These are phyloP conservation scores for Cyclotella kingstonii DNA, from an alignment of 108 stramenopile species.

Conservation along the genomic window DNA sequence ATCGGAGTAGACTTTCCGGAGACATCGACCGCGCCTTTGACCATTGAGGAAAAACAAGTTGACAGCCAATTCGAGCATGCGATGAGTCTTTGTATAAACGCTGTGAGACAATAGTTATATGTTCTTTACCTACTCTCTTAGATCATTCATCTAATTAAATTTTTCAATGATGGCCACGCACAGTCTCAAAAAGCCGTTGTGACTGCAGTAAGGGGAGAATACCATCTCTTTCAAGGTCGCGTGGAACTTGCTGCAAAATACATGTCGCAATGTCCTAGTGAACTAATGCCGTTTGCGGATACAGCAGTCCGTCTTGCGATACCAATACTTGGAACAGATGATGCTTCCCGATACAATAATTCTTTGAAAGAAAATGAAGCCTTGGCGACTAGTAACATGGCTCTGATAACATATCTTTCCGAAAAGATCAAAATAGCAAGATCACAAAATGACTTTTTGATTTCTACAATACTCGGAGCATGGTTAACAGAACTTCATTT, in stretches of 20 bases:
- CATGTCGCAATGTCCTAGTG: slow-evolving; percentile 74
- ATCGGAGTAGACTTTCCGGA: not conserved
- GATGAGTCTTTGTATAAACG: slow-evolving; percentile 70
- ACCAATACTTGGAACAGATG: slow-evolving; percentile 59
- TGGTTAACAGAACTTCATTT: slow-evolving; percentile 84
- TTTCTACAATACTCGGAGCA: slow-evolving; percentile 82
- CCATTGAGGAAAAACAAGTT: slow-evolving; percentile 69
- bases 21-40: slow-evolving; percentile 15
- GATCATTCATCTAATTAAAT: not conserved
- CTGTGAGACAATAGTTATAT: slow-evolving; percentile 14
- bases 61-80: slow-evolving; percentile 82
- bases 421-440: slow-evolving; percentile 78
- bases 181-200: slow-evolving; percentile 81
- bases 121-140: not conserved
- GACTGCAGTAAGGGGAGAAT: slow-evolving; percentile 75
- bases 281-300: slow-evolving; percentile 77
- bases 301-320: slow-evolving; percentile 71
- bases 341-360: slow-evolving; percentile 40
- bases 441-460: slow-evolving; percentile 64
- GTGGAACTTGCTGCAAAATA: slow-evolving; percentile 78
- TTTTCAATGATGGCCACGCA: not conserved
- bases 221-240: slow-evolving; percentile 73
- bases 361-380: slow-evolving; percentile 61
- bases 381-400: slow-evolving; percentile 62
- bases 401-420: slow-evolving; percentile 72